Percentiles rank a stretch among this genome's conserved stretches.
phyloP scores from a whole-genome alignment of 2,329 filamentous ascomycete species.

The Samsoniella hepiali region DNA sequence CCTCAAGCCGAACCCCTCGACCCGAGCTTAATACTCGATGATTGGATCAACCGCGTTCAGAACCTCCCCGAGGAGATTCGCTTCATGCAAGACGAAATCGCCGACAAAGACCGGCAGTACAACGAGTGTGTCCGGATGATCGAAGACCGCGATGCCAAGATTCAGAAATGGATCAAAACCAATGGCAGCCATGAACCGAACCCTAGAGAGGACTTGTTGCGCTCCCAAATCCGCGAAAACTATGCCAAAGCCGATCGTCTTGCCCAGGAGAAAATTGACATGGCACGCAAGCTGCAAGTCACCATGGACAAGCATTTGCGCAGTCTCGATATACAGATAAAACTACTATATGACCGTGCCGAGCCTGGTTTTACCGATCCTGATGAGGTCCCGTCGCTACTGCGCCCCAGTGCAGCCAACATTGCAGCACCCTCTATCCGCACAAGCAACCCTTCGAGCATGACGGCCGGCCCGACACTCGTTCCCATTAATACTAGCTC shows the following conservation, averaged over 20 bases:
- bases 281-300: constrained; percentile 62
- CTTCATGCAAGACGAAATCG: constrained; percentile 79
- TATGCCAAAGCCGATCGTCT: constrained; percentile 67
- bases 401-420: constrained; percentile 57
- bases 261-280: constrained; percentile 69
- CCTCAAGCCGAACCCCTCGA: constrained; percentile 60
- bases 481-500: constrained; percentile 31
- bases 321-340: constrained; percentile 61
- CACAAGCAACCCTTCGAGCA: constrained; percentile 43
- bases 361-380: constrained; percentile 61
- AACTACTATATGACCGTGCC: constrained; percentile 57
- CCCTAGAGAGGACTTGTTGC: constrained; percentile 69
- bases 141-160: constrained; percentile 66
- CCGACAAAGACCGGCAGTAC: constrained; percentile 73
- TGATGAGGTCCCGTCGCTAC: constrained; percentile 60
- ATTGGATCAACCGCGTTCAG: constrained; percentile 71
- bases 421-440: constrained; percentile 40
- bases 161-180: constrained; percentile 77
- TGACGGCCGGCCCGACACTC: constrained; percentile 22
- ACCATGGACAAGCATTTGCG: constrained; percentile 61
- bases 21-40: constrained; percentile 69
- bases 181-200: constrained; percentile 72
- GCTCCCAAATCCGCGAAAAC: constrained; percentile 63
- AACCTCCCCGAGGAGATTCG: constrained; percentile 80
- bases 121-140: constrained; percentile 66